A percentile compares a stretch with the other conserved stretches of the same genome.
phyloP scores from a whole-genome alignment of 176 grass and related monocot species.

The Oryza nivara region DNA sequence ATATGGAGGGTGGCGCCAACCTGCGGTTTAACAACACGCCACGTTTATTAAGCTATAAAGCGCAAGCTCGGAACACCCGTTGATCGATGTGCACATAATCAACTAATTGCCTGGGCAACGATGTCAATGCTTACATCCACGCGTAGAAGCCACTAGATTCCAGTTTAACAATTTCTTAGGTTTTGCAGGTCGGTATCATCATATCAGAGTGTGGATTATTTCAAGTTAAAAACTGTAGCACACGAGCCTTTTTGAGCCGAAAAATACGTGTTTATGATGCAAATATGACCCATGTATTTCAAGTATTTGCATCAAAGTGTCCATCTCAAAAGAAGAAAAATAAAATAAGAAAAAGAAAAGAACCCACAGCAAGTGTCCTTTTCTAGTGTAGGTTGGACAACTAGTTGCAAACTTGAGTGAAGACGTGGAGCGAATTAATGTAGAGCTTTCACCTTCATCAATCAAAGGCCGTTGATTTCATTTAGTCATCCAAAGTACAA shows the following conservation, averaged over 20 bases:
- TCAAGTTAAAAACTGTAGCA: not conserved
- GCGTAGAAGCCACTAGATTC: not conserved
- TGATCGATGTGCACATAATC: conserved; percentile 18
- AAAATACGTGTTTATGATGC: not conserved
- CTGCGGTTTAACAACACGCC: not conserved
- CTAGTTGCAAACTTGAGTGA: not conserved
- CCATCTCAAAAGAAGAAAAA: not conserved
- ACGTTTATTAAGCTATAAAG: not conserved
- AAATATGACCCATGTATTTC: not conserved
- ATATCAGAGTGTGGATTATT: not conserved
- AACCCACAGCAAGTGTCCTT: not conserved
- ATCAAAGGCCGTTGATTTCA: not conserved
- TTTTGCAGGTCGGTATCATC: conserved; percentile 4
- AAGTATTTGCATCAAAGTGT: not conserved
- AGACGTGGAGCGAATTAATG: not conserved
- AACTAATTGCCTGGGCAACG: not conserved
- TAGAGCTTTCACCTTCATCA: not conserved
- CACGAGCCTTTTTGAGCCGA: not conserved
- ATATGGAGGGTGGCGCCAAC: not conserved
- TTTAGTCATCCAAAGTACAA: not conserved
- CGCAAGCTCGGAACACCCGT: not conserved
- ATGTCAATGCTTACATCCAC: conserved; percentile 28
- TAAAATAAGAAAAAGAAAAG: not conserved
- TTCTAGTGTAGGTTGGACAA: not conserved
- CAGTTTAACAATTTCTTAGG: not conserved